phyloP scores from a whole-genome alignment of 179 eudicot genomes.

The Corrigiola litoralis region DNA sequence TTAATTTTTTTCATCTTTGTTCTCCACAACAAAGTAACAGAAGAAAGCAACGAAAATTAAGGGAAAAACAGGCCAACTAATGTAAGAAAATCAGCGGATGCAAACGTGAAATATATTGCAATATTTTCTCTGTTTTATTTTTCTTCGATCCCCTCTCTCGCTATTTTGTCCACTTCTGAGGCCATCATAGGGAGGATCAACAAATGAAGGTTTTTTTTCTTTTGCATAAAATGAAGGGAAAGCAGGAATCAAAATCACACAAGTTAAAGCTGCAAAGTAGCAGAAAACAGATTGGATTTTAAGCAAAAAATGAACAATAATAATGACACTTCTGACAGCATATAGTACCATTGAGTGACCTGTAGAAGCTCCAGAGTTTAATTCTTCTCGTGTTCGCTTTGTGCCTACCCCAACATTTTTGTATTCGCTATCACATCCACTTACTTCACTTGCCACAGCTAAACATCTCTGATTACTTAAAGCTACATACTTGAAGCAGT shows the following conservation, averaged over 20 bases:
- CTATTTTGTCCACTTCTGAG: too few species aligned
- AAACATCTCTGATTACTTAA: constrained; percentile 21
- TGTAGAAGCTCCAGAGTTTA: constrained; percentile 25
- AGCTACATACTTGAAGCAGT: constrained; percentile 55
- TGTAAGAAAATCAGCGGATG: too few species aligned
- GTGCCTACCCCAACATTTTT: constrained; percentile 17
- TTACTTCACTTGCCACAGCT: constrained; percentile 17
- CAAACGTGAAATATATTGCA: too few species aligned
- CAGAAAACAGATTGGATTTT: not conserved
- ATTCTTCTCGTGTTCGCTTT: constrained; percentile 39
- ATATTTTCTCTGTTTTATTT: too few species aligned
- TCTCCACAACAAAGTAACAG: too few species aligned
- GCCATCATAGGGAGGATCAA: too few species aligned
- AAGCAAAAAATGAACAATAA: not conserved
- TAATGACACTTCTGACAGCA: not conserved
- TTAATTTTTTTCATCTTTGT: too few species aligned
- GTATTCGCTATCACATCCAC: constrained; percentile 19
- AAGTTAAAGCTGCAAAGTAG: not conserved
- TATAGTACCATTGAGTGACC: constrained; percentile 37
- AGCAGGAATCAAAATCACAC: not conserved
- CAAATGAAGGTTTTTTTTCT: too few species aligned
- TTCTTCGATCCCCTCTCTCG: too few species aligned
- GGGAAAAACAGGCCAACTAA: too few species aligned
- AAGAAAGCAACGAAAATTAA: too few species aligned
- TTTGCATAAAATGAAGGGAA: too few species aligned